phyloP scores from a whole-genome alignment of 441 rosid genomes.

The Geranium incanum region DNA sequence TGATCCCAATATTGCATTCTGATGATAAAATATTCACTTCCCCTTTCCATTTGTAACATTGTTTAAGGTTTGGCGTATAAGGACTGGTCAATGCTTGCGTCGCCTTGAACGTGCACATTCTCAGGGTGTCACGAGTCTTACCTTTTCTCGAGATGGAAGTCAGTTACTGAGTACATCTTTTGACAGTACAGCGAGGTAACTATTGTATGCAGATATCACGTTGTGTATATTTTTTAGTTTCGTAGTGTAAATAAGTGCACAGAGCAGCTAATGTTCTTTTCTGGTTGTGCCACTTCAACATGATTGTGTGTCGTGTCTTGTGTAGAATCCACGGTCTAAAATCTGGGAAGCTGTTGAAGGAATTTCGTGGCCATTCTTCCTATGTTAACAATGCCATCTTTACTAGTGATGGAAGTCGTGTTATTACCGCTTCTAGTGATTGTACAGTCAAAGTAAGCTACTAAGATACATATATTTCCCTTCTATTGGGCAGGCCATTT shows the following conservation, averaged over 20 bases:
- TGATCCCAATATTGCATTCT: not conserved
- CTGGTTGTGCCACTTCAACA: constrained; percentile 5
- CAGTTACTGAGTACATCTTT: constrained; percentile 91
- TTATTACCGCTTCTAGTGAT: constrained; percentile 92
- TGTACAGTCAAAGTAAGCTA: constrained; percentile 67
- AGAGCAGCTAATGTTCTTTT: not conserved
- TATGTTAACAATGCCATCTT: constrained; percentile 84
- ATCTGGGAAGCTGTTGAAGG: constrained; percentile 92
- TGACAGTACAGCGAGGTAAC: constrained; percentile 82
- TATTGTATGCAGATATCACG: constrained; percentile 12
- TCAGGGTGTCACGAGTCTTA: constrained; percentile 86
- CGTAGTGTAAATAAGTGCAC: not conserved
- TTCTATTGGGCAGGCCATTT: not conserved
- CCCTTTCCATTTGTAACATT: constrained; percentile 2
- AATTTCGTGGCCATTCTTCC: constrained; percentile 74
- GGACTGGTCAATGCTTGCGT: constrained; percentile 91
- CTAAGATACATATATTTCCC: constrained; percentile 5
- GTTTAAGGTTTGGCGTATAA: constrained; percentile 88
- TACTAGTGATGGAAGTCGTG: constrained; percentile 80
- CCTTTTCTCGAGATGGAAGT: constrained; percentile 95
- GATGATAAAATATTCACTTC: not conserved
- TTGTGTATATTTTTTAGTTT: not conserved
- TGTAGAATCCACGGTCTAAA: constrained; percentile 78
- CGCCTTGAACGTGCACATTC: constrained; percentile 92
- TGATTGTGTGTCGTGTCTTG: constrained; percentile 6